Evolutionary conservation across 2,329 filamentous ascomycete genomes (phyloP).

Genomic region (Trichothecium sympodiale): DNA sequence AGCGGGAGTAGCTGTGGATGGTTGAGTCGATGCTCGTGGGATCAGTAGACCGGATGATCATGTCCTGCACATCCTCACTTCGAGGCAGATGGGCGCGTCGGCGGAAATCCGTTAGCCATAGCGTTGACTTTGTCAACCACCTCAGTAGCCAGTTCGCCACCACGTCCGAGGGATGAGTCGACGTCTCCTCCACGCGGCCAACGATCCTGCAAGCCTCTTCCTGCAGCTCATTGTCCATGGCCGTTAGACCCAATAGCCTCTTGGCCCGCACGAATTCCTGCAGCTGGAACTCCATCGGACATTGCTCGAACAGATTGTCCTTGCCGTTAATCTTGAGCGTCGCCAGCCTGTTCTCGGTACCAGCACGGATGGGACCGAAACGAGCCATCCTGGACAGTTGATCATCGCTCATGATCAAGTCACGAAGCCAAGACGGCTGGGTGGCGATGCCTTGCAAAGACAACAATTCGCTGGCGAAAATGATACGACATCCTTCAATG

Average conservation of each 20-base stretch:
- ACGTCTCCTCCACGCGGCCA: slow-evolving; percentile 42
- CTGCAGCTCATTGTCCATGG: slow-evolving; percentile 49
- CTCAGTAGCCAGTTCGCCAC: slow-evolving; percentile 47
- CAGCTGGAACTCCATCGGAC: slow-evolving; percentile 43
- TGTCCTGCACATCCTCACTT: slow-evolving; percentile 41
- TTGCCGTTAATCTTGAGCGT: slow-evolving; percentile 46
- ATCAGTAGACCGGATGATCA: slow-evolving; percentile 38
- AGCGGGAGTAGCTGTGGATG: slow-evolving; percentile 44
- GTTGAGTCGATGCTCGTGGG: slow-evolving; percentile 46
- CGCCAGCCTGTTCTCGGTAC: slow-evolving; percentile 34
- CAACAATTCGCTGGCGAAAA: slow-evolving; percentile 41
- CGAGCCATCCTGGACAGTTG: slow-evolving; percentile 30
- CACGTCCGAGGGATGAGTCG: slow-evolving; percentile 34
- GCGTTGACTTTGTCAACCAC: slow-evolving; percentile 33
- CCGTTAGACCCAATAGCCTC: slow-evolving; percentile 43
- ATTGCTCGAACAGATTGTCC: slow-evolving; percentile 43
- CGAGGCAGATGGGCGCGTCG: slow-evolving; percentile 45
- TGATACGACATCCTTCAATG: slow-evolving; percentile 46
- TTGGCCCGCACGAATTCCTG: slow-evolving; percentile 41
- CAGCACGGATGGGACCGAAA: slow-evolving; percentile 34
- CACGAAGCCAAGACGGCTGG: slow-evolving; percentile 43
- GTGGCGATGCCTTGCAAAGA: slow-evolving; percentile 26
- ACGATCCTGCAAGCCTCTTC: slow-evolving; percentile 47
- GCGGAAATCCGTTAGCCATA: slow-evolving; percentile 46
- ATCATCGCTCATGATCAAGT: slow-evolving; percentile 42